Conservation (phyloP, 106 monocot species). For the Phalaenopsis aphrodite region DNA sequence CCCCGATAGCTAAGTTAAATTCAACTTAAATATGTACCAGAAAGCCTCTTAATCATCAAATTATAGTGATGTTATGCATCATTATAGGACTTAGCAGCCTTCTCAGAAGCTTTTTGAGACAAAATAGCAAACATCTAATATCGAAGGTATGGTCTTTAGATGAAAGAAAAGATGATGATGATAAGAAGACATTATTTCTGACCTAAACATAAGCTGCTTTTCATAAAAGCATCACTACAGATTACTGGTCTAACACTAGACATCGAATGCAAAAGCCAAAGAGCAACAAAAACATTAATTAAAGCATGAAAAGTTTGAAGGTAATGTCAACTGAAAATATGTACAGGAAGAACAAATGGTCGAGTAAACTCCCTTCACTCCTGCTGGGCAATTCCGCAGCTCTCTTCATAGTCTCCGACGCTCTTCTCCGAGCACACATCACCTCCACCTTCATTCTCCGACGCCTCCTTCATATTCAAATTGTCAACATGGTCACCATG, state of each 20-base stretch:
- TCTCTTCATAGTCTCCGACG: conserved; percentile 12
- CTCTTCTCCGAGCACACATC: conserved; percentile 44
- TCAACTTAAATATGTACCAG: background rate
- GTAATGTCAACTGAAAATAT: background rate
- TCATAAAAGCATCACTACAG: background rate
- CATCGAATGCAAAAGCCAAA: background rate
- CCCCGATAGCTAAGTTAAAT: too few relatives aligned
- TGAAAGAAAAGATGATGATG: background rate
- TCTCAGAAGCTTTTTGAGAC: background rate
- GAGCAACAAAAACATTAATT: background rate
- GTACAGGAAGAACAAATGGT: background rate
- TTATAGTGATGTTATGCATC: background rate
- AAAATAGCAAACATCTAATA: background rate
- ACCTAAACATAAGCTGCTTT: background rate
- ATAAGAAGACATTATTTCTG: background rate
- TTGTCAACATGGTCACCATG: conserved; percentile 4
- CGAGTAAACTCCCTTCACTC: conserved; percentile 9
- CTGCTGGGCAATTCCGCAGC: background rate
- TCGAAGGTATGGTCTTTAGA: background rate
- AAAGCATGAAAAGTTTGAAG: background rate
- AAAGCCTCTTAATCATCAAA: background rate
- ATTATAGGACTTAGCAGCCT: background rate
- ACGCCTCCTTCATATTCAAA: conserved; percentile 21
- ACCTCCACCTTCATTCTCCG: conserved; percentile 29
- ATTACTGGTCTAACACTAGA: background rate